These are phyloP conservation scores for Trichoderma harzianum DNA, from an alignment of 2,329 filamentous ascomycete species.

Conservation along the genomic window DNA sequence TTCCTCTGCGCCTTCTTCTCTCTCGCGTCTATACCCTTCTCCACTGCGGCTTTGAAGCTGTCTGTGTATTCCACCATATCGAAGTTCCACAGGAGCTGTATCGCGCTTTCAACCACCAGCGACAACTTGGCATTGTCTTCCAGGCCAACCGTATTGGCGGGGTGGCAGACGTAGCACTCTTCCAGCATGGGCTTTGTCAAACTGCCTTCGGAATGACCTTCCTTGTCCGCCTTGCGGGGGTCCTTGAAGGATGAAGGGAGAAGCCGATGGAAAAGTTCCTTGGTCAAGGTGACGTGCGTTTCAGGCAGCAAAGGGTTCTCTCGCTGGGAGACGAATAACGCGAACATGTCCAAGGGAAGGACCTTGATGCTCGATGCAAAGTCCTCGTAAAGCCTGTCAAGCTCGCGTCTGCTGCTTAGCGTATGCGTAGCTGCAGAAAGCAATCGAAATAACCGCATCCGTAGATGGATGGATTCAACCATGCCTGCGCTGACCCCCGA, in stretches of 20 bases:
- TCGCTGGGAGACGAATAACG: slow-evolving; percentile 46
- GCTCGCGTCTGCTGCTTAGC: slow-evolving; percentile 40
- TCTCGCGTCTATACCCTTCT: slow-evolving; percentile 48
- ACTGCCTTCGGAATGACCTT: slow-evolving; percentile 35
- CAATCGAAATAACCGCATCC: slow-evolving; percentile 61
- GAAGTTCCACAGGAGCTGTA: slow-evolving; percentile 50
- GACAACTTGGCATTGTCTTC: slow-evolving; percentile 73
- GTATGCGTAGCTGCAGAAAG: slow-evolving; percentile 47
- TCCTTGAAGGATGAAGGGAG: slow-evolving; percentile 40
- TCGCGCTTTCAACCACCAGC: slow-evolving; percentile 62
- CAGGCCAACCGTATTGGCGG: slow-evolving; percentile 57
- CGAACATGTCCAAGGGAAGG: slow-evolving; percentile 57
- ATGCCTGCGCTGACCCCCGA: slow-evolving; percentile 30
- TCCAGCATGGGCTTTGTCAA: slow-evolving; percentile 47
- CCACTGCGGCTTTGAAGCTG: slow-evolving; percentile 39
- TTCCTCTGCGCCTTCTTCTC: slow-evolving; percentile 45
- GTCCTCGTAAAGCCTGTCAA: slow-evolving; percentile 56
- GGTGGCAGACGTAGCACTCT: slow-evolving; percentile 61
- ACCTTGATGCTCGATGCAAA: slow-evolving; percentile 55
- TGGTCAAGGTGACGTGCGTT: slow-evolving; percentile 44
- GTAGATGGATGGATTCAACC: slow-evolving; percentile 56
- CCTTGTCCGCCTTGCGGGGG: slow-evolving; percentile 38
- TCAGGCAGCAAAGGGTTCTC: slow-evolving; percentile 35
- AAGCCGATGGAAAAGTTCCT: slow-evolving; percentile 44
- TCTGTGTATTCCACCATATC: slow-evolving; percentile 35